Evolutionary conservation across 1,284 basidiomycete species (phyloP).

Genomic region (Erythrobasidium hasegawianum): DNA sequence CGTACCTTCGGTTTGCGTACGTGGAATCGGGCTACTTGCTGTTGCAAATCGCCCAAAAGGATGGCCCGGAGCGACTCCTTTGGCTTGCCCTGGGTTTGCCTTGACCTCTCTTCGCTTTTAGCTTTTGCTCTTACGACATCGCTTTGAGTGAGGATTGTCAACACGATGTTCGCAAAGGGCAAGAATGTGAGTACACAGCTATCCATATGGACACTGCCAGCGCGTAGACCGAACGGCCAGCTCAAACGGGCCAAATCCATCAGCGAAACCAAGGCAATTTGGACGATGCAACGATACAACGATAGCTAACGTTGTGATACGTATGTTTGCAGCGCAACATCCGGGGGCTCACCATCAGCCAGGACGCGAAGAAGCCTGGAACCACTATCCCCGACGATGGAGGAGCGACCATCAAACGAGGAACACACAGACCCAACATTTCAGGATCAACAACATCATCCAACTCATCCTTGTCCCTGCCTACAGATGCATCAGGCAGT

Average conservation of each 20-base stretch:
- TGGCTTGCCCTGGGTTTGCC: no score
- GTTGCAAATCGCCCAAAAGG: not conserved
- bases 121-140: no score
- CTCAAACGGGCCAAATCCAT: no score
- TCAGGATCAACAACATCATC: conserved; percentile 31
- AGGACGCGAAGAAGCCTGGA: conserved; percentile 34
- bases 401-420: conserved; percentile 26
- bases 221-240: no score
- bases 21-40: not conserved
- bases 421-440: conserved; percentile 18
- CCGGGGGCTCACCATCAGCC: conserved; percentile 35
- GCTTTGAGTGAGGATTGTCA: no score
- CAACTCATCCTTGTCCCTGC: conserved; percentile 23
- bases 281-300: no score
- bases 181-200: not conserved
- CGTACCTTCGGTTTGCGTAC: not conserved
- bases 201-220: no score
- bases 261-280: no score
- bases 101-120: no score
- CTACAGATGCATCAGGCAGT: conserved; percentile 31
- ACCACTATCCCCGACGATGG: not conserved
- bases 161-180: conserved; percentile 2
- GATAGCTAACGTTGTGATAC: no score
- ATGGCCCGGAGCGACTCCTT: no score
- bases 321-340: conserved; percentile 37